Percentiles rank a stretch among this genome's conserved stretches.
Evolutionary conservation across 176 grass and related monocot genomes (phyloP).

Genomic region (Oryza glumipatula): DNA sequence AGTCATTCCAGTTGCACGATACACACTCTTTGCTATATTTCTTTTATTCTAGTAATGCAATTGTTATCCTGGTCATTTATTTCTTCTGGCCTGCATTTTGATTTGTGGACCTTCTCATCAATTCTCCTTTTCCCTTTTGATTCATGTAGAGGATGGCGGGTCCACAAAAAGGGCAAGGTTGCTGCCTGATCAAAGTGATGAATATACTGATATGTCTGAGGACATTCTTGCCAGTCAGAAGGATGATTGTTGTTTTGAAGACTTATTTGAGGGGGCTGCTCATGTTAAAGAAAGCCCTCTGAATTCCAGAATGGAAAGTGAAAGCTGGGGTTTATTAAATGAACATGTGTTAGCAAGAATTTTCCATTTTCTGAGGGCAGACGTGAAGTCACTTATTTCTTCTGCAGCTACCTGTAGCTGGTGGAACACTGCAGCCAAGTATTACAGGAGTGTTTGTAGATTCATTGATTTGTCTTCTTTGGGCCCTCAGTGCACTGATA

Average conservation of each 20-base stretch:
- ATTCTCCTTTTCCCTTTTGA: conserved; percentile 18
- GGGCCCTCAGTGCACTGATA: conserved; percentile 79
- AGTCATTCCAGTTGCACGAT: conserved; percentile 13
- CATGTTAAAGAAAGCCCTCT: conserved; percentile 48
- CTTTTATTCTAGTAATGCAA: conserved; percentile 2
- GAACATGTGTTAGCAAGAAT: conserved; percentile 71
- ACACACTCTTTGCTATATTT: not conserved
- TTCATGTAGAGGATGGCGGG: conserved; percentile 69
- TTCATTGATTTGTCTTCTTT: conserved; percentile 80
- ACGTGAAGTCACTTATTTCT: conserved; percentile 82
- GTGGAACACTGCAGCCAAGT: conserved; percentile 68
- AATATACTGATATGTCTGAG: conserved; percentile 65
- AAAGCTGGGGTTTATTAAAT: conserved; percentile 70
- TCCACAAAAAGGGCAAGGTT: conserved; percentile 79
- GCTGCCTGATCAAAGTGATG: conserved; percentile 64
- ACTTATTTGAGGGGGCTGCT: conserved; percentile 53
- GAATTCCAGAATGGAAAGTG: conserved; percentile 38
- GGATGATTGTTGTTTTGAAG: conserved; percentile 83
- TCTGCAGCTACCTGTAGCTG: conserved; percentile 76
- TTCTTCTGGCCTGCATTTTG: not conserved
- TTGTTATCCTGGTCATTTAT: conserved; percentile 7
- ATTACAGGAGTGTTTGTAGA: conserved; percentile 75
- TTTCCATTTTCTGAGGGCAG: conserved; percentile 89
- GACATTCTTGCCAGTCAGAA: conserved; percentile 65
- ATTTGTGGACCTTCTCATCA: conserved; percentile 21